Base-by-base conservation (phyloP, 1,284 basidiomycete genomes). In the Trichosporon sp. region DNA sequence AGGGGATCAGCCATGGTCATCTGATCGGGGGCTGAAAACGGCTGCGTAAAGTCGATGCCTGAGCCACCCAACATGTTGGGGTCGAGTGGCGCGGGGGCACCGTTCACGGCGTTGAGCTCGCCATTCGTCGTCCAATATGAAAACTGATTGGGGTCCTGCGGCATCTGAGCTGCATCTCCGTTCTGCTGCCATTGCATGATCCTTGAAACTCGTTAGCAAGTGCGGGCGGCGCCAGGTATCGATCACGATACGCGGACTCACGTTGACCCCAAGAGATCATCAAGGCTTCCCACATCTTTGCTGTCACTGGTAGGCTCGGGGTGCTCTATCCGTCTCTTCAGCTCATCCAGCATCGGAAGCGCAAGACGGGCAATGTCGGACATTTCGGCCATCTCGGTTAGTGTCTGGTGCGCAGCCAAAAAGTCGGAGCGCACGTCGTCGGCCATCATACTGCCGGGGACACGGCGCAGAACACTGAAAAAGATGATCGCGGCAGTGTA, bases 401-500 rank as follows among this genome's bases (percentile, higher is more conserved):
- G 63, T 11, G 70, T 64, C 33, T 65, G 60, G 56, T 62, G 59
- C 7, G 69, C 62, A 2, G 59, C 56, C 13, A 61, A 46, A 34
- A 71, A 71, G 60, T 69, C 66, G 32, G 62, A 59, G 8, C 69
- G 66, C 21, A 70, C 68, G 33, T 71, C 70, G 34, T 69, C 65
- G 10, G 66, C 67, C 65, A 71, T 67, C 65, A 71, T 70, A 60
- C 66, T 65, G 4, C 54, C 32, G 5, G 70, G 70, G 2, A 66
- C 68, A 4, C 67, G 67, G 3, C 69, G 61, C 34, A 71, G 33
- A 0, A 71, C 70, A 0, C 61, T 65, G 46, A 66, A 63, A 33
- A 70, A 69, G 44, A 71, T 71, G 3, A 70, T 65, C 2, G 67
- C 67, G n/a, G 69, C 65, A 1, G 69, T 71, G 60, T 69, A 71